Conservation (phyloP, 169 alveolate genomes). For the Cryptosporidium baileyi region DNA sequence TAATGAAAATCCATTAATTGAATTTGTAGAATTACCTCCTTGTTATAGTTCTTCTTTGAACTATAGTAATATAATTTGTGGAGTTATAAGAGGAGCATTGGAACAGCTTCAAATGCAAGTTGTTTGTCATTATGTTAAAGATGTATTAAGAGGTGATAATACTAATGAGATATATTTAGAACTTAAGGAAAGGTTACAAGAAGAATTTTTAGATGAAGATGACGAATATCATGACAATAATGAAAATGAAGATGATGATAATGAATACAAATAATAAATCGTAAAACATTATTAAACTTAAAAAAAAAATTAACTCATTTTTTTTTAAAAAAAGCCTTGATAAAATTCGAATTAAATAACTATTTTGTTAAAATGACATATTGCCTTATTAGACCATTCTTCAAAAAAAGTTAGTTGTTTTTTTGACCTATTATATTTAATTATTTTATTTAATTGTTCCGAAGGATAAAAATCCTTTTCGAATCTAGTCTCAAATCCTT, state of each 20-base stretch:
- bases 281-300: no score
- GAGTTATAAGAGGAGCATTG: constrained; percentile 88
- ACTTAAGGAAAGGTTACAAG: constrained; percentile 69
- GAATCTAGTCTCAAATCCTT: background rate
- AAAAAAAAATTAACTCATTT: background rate
- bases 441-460: background rate
- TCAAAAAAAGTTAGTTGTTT: background rate
- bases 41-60: constrained; percentile 76
- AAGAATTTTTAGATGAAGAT: constrained; percentile 56
- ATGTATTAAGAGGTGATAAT: constrained; percentile 84
- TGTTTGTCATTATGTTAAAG: constrained; percentile 76
- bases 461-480: background rate
- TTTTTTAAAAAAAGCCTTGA: background rate
- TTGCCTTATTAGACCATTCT: constrained; percentile 33
- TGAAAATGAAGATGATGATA: constrained; percentile 33
- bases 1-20: constrained; percentile 86
- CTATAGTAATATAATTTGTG: constrained; percentile 84
- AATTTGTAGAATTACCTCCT: constrained; percentile 87
- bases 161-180: constrained; percentile 80
- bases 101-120: constrained; percentile 84
- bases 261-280: constrained; percentile 12
- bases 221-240: background rate
- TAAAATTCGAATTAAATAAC: background rate
- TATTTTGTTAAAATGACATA: constrained; percentile 1
- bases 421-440: background rate